Base-by-base conservation (phyloP, 495 filamentous ascomycete genomes). In the Immersiella caudata region DNA sequence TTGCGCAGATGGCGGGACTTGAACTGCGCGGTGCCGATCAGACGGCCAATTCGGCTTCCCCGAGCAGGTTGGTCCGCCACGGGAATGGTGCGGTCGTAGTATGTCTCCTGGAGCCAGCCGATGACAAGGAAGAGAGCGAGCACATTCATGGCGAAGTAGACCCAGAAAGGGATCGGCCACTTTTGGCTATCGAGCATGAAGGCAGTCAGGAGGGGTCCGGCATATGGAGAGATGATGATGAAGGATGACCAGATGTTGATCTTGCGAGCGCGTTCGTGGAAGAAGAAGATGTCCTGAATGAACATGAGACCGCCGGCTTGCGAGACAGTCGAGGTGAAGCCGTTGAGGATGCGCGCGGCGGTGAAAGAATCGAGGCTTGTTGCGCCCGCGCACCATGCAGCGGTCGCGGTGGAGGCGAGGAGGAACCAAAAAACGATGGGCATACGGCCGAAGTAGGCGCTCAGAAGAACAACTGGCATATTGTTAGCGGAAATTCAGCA, bases 221-320 rank as follows among this genome's bases (percentile, higher is more conserved):
- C 72, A 68, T 87, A 90, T 0, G 88, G 87, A 8, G 83, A 85
- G 12, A 88, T 79, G 57, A 79, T 59, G 63, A 79, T 74, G 55
- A 79, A 78, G 2, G 74, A 73, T 24, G 81, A 78, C 86, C 85
- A 88, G 70, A 87, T 81, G 72, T 89, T 88, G 74, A 90, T 90
- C 72, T 88, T 88, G 12, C 86, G 79, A 20, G 80, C 81, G 60
- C 86, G 85, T 67, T 89, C 86, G 66, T 89, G 87, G 74, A 89
- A 83, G 80, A 86, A 90, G 77, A 88, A 90, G 59, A 88, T 79
- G 75, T 89, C 88, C 69, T 89, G 86, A 70, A 89, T 84, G 71
- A 84, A 87, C 79, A 88, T 87, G 21, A 90, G 77, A 1, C 85
- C 87, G 29, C 85, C 85, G 70, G 80, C 72, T 26, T 75, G 76